These are phyloP conservation scores for Inga laurina DNA, from an alignment of 306 rosid genomes.

Conservation along the genomic window DNA sequence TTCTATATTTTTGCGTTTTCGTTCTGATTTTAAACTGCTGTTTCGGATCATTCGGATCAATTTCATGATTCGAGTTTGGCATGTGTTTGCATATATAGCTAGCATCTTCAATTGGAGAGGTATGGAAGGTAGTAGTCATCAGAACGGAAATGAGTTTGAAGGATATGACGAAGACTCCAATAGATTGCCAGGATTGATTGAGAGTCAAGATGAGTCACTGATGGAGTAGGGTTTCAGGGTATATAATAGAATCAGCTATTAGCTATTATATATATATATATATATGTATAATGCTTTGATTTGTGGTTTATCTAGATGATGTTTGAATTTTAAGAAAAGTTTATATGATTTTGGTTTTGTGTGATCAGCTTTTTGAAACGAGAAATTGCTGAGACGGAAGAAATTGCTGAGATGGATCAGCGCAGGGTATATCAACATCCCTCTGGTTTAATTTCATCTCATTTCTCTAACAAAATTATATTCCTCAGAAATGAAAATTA, in stretches of 20 bases:
- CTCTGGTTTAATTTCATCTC: neutral
- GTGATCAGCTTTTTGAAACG: neutral
- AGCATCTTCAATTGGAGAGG: neutral
- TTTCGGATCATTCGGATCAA: too few species aligned
- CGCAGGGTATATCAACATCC: too few species aligned
- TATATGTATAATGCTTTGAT: neutral
- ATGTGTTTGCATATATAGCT: neutral
- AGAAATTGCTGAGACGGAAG: neutral
- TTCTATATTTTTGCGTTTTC: neutral
- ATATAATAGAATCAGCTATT: neutral
- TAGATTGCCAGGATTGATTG: neutral
- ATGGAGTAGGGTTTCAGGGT: neutral
- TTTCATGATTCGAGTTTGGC: neutral
- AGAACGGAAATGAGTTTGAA: neutral
- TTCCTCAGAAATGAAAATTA: neutral
- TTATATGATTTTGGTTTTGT: constrained; percentile 11
- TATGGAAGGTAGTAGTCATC: neutral
- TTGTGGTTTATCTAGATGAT: neutral
- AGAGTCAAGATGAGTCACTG: neutral
- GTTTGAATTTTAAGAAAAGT: neutral
- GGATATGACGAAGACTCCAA: neutral
- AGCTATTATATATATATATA: neutral
- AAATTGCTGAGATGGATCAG: neutral
- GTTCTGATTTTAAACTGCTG: neutral
- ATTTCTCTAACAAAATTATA: neutral